Conservation (phyloP, 768 basidiomycete genomes). For the Psilocybe tampanensis region DNA sequence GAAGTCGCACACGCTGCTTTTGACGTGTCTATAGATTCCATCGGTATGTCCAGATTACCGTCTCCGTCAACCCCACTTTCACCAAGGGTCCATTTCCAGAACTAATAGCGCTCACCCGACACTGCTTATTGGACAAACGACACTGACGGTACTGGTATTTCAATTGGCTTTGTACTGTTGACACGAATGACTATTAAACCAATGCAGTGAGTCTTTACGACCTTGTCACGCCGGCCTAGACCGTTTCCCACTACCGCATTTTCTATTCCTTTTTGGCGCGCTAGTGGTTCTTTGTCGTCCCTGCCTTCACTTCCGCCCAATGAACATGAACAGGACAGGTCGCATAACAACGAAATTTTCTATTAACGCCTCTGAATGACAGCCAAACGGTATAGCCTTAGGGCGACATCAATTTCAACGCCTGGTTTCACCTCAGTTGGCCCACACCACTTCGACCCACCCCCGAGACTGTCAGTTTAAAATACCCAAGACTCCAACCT, state of each 20-base stretch:
- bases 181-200: too few relatives aligned
- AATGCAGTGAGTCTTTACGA: too few relatives aligned
- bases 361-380: not conserved
- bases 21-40: not conserved
- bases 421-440: not conserved
- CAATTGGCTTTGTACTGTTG: not conserved
- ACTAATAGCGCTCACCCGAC: not conserved
- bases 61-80: not conserved
- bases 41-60: not conserved
- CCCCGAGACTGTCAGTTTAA: not conserved
- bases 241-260: not conserved
- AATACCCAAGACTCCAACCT: not conserved
- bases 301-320: not conserved
- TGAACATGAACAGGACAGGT: not conserved
- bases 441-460: not conserved
- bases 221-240: not conserved
- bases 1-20: not conserved
- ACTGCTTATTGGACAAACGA: not conserved
- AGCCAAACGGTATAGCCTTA: not conserved
- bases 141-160: not conserved
- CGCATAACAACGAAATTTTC: not conserved
- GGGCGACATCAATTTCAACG: not conserved
- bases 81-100: not conserved
- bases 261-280: not conserved
- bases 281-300: not conserved